Evolutionary conservation across 1,139 yeast genomes (phyloP).

Genomic region (Hansenula sp.): DNA sequence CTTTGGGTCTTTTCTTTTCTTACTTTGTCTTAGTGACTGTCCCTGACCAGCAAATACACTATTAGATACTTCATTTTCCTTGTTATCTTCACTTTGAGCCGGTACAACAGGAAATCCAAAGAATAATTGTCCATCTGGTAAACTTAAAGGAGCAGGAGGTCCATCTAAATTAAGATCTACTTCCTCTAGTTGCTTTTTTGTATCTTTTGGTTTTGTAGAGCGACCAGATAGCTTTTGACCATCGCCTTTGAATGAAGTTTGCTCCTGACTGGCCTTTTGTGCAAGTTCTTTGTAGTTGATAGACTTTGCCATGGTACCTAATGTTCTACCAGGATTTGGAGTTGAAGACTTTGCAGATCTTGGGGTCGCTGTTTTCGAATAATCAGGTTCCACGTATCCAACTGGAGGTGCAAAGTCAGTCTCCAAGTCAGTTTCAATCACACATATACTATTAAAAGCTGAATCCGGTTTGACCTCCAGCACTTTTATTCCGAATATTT

Average conservation of each 20-base stretch:
- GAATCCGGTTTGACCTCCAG: conserved; percentile 85
- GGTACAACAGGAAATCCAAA: conserved; percentile 89
- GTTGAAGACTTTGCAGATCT: conserved; percentile 13
- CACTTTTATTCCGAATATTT: conserved; percentile 74
- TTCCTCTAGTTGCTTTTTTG: conserved; percentile 16
- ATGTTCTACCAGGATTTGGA: conserved; percentile 34
- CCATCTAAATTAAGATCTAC: conserved; percentile 33
- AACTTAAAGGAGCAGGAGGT: conserved; percentile 64
- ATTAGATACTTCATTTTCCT: conserved; percentile 28
- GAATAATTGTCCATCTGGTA: conserved; percentile 84
- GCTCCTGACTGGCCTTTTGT: conserved; percentile 31
- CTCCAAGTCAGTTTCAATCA: conserved; percentile 92
- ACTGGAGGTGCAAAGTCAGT: conserved; percentile 99
- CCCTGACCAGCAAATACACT: conserved; percentile 56
- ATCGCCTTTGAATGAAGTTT: conserved; percentile 46
- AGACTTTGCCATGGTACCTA: conserved; percentile 76
- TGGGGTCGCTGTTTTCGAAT: conserved; percentile 27
- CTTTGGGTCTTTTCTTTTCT: conserved; percentile 62
- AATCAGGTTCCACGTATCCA: conserved; percentile 91
- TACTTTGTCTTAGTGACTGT: conserved; percentile 66
- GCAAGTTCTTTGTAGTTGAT: conserved; percentile 65
- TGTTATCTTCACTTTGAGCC: conserved; percentile 47
- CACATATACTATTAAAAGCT: conserved; percentile 67
- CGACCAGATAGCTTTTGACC: conserved; percentile 75
- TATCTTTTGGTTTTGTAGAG: conserved; percentile 19